Evolutionary conservation across 805 yeast species (phyloP), one percentile per base, ranked within the genome.

Genomic region (Wickerhamomyces mucosus): DNA sequence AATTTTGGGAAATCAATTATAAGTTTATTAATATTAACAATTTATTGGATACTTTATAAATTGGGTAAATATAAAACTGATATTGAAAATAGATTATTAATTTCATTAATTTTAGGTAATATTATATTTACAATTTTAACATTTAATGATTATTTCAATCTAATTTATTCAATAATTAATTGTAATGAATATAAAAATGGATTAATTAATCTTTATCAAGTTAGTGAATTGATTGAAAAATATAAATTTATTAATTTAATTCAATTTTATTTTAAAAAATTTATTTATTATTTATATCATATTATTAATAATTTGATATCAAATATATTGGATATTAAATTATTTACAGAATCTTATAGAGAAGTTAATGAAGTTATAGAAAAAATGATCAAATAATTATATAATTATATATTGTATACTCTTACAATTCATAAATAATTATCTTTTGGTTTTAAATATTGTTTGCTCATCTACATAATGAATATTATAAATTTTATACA

Each of bases 181-280:
- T 50, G 54, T 34, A 50, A 50, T 32, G 51, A 50, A 13, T 50
- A 46, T 35, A 50, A 48, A 32, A 48, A 48, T 24, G 54, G 54
- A 1, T 19, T 26, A 5, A 27, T 39, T n/a, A 48, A 42, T 21
- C 15, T 50, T 16, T 50, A 40, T 31, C 49, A 46, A 27, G 43
- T 46, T 10, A 35, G 47, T 26, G 46, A 40, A 18, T 27, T 42
- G 17, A 32, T 50, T 20, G 50, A 50, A 27, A 29, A 24, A 4
- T 45, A 42, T 31, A 45, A 27, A 16, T 26, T 48, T 22, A 15
- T n/a, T 1, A 39, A 40, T 19, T 9, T 40, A 16, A 7, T 43
- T 6, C 3, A 7, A 7, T 18, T 22, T 6, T 29, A 34, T 22
- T 28, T 27, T 7, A 25, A 20, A 14, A 23, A 23, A 15, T 23